These are phyloP conservation scores for Rhizoclosmatium globosum DNA, from an alignment of 192 early-diverging fungal genomes.

Conservation along the genomic window DNA sequence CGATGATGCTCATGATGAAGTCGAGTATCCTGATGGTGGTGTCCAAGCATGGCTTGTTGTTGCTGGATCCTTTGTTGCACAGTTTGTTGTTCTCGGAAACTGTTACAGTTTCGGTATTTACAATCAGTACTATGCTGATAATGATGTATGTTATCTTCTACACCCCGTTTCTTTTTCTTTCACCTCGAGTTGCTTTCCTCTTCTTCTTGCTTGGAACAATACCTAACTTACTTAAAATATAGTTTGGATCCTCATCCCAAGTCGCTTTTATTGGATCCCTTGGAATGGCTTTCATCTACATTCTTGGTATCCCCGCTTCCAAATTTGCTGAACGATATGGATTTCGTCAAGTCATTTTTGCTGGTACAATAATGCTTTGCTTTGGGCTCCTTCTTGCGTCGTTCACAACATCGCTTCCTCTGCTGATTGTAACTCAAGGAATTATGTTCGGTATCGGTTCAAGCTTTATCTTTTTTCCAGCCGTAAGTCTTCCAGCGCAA, in stretches of 20 bases:
- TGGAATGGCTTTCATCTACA: background rate
- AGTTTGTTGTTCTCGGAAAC: constrained; percentile 47
- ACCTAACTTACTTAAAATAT: background rate
- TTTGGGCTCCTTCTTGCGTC: constrained; percentile 18
- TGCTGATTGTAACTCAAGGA: constrained; percentile 76
- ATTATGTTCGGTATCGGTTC: constrained; percentile 77
- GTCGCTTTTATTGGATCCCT: constrained; percentile 9
- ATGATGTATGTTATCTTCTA: background rate
- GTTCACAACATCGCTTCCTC: constrained; percentile 46
- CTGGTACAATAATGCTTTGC: constrained; percentile 55
- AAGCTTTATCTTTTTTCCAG: constrained; percentile 69
- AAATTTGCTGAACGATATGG: constrained; percentile 51
- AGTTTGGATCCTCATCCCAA: background rate
- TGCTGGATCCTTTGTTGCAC: constrained; percentile 50
- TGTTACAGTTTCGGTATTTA: constrained; percentile 23
- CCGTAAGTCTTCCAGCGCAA: constrained; percentile 67
- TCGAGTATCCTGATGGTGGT: constrained; percentile 52
- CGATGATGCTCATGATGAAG: background rate
- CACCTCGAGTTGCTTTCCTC: no score
- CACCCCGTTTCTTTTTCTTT: no score
- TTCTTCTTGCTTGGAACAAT: background rate
- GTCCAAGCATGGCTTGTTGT: constrained; percentile 55
- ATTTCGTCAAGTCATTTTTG: constrained; percentile 51
- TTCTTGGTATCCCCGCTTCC: constrained; percentile 3
- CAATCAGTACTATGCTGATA: constrained; percentile 5